Evolutionary conservation across 1,284 basidiomycete genomes (phyloP).

Genomic region (Somion occarium): DNA sequence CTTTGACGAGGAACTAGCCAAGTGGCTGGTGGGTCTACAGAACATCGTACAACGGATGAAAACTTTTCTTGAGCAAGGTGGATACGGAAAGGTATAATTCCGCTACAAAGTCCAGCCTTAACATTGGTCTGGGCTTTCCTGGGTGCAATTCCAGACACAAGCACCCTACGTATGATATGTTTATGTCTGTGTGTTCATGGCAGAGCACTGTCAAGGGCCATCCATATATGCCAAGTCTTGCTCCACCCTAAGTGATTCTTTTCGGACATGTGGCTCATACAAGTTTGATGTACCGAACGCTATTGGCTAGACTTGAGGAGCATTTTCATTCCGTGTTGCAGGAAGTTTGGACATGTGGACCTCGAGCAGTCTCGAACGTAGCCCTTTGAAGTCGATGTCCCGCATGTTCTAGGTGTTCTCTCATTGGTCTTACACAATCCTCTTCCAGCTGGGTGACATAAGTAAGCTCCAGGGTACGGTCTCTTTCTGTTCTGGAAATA

Average conservation of each 20-base stretch:
- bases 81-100: slow-evolving; percentile 55
- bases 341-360: slow-evolving; percentile 1
- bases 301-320: background rate
- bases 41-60: slow-evolving; percentile 64
- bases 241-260: background rate
- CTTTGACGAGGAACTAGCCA: slow-evolving; percentile 69
- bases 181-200: background rate
- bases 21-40: slow-evolving; percentile 81
- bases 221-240: background rate
- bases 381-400: no score
- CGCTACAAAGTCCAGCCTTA: background rate
- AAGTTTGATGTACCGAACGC: background rate
- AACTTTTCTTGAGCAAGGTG: slow-evolving; percentile 61
- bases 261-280: background rate
- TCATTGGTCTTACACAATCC: background rate
- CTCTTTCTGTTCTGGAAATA: no score
- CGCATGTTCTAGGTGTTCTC: background rate
- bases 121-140: slow-evolving; percentile 1
- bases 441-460: no score
- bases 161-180: background rate
- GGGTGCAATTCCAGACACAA: background rate
- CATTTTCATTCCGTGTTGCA: background rate
- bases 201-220: background rate
- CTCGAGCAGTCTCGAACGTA: background rate
- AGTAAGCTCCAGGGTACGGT: no score